These are phyloP conservation scores for Coemansia sp. DNA, from an alignment of 192 early-diverging fungal genomes.

Conservation along the genomic window DNA sequence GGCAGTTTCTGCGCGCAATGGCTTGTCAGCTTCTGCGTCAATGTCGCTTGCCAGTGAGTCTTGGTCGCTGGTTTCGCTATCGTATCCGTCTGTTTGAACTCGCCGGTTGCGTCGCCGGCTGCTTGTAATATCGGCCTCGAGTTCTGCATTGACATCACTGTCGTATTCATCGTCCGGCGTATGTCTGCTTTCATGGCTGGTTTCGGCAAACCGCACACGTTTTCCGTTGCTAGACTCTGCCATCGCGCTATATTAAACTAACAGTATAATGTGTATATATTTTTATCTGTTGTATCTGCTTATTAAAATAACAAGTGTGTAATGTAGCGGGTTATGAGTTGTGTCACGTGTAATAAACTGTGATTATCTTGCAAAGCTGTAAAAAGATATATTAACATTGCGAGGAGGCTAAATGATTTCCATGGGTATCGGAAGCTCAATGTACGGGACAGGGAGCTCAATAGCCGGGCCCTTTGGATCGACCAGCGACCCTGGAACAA, in stretches of 20 bases:
- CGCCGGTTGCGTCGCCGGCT: constrained; percentile 12
- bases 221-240: constrained; percentile 2
- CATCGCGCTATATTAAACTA: not conserved
- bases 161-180: constrained; percentile 6
- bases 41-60: constrained; percentile 33
- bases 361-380: no score
- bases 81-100: constrained; percentile 34
- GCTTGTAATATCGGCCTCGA: constrained; percentile 38
- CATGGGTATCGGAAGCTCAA: constrained; percentile 37
- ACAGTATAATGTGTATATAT: no score
- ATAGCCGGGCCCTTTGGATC: constrained; percentile 30
- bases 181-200: not conserved
- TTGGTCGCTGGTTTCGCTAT: constrained; percentile 39
- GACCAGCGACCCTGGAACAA: constrained; percentile 49
- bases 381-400: not conserved
- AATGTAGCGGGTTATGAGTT: no score
- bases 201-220: constrained; percentile 21
- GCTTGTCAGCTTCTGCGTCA: constrained; percentile 28
- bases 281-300: no score
- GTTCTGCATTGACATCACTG: constrained; percentile 28
- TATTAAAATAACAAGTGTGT: no score
- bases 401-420: constrained; percentile 19
- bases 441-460: constrained; percentile 26
- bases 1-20: not conserved
- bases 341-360: no score